Percentiles rank a stretch among this genome's conserved stretches.
These are phyloP conservation scores for Harringtonia lauricola DNA, from an alignment of 2,329 filamentous ascomycete genomes.

Conservation along the genomic window DNA sequence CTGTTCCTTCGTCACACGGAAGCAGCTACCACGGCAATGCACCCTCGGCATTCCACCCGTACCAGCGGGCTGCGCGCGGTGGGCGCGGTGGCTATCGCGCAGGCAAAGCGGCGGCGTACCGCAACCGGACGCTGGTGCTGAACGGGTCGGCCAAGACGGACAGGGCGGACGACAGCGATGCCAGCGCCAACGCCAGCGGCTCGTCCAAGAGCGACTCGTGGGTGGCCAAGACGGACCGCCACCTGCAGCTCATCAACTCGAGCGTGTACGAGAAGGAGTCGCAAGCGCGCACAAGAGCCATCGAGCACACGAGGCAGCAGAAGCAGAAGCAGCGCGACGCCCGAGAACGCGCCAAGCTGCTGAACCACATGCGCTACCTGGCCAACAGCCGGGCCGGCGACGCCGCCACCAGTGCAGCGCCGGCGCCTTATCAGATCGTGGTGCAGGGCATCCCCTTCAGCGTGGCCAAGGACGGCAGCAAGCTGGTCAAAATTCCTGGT, in stretches of 20 bases:
- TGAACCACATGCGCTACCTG: slow-evolving; percentile 30
- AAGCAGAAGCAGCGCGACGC: slow-evolving; percentile 42
- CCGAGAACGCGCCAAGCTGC: slow-evolving; percentile 48
- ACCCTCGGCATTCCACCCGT: slow-evolving; percentile 12
- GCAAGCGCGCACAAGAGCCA: slow-evolving; percentile 56
- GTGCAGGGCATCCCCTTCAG: slow-evolving; percentile 65
- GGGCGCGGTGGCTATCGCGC: slow-evolving; percentile 21
- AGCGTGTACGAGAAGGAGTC: slow-evolving; percentile 65
- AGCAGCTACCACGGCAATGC: slow-evolving; percentile 7
- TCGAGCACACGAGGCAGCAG: slow-evolving; percentile 55
- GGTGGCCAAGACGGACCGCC: slow-evolving; percentile 64
- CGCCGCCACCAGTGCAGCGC: slow-evolving; percentile 7
- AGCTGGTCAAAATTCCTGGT: slow-evolving; percentile 67
- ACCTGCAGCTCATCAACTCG: slow-evolving; percentile 74
- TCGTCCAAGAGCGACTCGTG: slow-evolving; percentile 30
- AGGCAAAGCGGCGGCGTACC: slow-evolving; percentile 26
- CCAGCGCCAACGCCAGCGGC: slow-evolving; percentile 13
- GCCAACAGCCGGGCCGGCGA: slow-evolving; percentile 13
- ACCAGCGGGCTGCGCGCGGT: slow-evolving; percentile 17
- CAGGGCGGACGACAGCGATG: slow-evolving; percentile 14
- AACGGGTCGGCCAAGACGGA: slow-evolving; percentile 29
- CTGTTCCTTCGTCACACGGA: slow-evolving; percentile 12
- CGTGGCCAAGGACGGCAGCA: slow-evolving; percentile 69
- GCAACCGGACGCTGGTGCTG: slow-evolving; percentile 51
- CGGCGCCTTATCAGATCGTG: slow-evolving; percentile 44